phyloP scores from a whole-genome alignment of 176 grass and related monocot species.

The Bonia amplexicaulis region DNA sequence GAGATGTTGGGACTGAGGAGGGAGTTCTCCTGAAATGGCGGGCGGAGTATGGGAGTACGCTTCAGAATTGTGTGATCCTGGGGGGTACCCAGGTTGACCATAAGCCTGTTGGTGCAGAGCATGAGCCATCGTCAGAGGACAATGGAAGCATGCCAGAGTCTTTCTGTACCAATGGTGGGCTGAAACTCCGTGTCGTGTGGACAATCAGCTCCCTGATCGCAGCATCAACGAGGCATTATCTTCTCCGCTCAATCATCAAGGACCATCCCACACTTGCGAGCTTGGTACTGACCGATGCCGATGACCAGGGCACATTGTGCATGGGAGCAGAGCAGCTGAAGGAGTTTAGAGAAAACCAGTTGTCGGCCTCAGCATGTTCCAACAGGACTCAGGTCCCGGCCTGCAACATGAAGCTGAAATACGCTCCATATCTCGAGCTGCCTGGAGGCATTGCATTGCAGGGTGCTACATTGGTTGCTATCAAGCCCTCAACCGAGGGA shows the following conservation, averaged over 20 bases:
- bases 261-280: constrained; percentile 69
- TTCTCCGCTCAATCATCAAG: constrained; percentile 80
- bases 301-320: constrained; percentile 75
- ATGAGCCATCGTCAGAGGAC: constrained; percentile 41
- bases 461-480: constrained; percentile 75
- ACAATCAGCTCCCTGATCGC: constrained; percentile 96
- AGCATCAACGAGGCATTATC: constrained; percentile 80
- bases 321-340: constrained; percentile 78
- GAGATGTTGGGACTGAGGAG: constrained; percentile 74
- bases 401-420: constrained; percentile 91
- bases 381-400: constrained; percentile 91
- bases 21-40: constrained; percentile 85
- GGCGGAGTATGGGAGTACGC: constrained; percentile 83
- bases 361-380: constrained; percentile 64
- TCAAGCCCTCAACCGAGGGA: constrained; percentile 67
- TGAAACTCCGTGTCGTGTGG: constrained; percentile 92
- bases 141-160: constrained; percentile 93
- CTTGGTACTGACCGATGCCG: constrained; percentile 64
- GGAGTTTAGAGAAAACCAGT: constrained; percentile 84
- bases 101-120: constrained; percentile 38
- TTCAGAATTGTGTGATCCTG: constrained; percentile 83
- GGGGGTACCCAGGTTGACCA: constrained; percentile 61
- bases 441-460: constrained; percentile 65
- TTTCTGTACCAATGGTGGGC: constrained; percentile 83
- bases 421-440: constrained; percentile 75